phyloP scores from a whole-genome alignment of 352 stramenopile genomes.

The Pythium rishiriense region DNA sequence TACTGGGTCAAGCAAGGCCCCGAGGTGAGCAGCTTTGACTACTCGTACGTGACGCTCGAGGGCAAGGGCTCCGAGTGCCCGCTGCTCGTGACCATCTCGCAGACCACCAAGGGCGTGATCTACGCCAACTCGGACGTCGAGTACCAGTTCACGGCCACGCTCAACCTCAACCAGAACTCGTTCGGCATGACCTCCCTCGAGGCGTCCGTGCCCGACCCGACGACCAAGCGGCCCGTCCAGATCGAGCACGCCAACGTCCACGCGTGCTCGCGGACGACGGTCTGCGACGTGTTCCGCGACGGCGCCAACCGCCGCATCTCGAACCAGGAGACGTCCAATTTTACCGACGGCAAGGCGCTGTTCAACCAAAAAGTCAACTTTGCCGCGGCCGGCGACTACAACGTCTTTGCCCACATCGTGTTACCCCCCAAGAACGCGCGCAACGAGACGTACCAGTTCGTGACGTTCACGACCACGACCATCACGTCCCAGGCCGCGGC shows the following conservation, averaged over 20 bases:
- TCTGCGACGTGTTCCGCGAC: conserved; percentile 76
- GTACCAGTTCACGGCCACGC: conserved; percentile 70
- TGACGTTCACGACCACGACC: conserved; percentile 66
- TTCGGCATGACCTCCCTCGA: no score
- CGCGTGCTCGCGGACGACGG: conserved; percentile 61
- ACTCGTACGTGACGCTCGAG: conserved; percentile 59
- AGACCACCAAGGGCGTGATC: conserved; percentile 36
- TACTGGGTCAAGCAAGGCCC: conserved; percentile 78
- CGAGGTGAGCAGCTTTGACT: conserved; percentile 68
- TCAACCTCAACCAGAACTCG: conserved; percentile 63
- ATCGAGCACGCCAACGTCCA: conserved; percentile 79
- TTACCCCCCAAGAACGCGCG: conserved; percentile 50
- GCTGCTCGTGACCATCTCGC: conserved; percentile 55
- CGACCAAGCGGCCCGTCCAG: conserved; percentile 56
- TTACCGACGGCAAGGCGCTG: conserved; percentile 57
- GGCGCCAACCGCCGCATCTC: conserved; percentile 67
- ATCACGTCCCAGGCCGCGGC: background rate
- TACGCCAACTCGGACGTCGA: conserved; percentile 32
- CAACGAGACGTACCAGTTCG: conserved; percentile 74
- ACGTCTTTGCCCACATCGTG: conserved; percentile 80
- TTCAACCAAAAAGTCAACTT: conserved; percentile 69
- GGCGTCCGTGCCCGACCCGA: conserved; percentile 51
- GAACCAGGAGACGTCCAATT: conserved; percentile 78
- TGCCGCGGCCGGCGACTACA: conserved; percentile 49
- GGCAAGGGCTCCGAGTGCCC: conserved; percentile 50